Conservation (phyloP, 2,329 filamentous ascomycete species). For the Aspergillus novofumigatus region DNA sequence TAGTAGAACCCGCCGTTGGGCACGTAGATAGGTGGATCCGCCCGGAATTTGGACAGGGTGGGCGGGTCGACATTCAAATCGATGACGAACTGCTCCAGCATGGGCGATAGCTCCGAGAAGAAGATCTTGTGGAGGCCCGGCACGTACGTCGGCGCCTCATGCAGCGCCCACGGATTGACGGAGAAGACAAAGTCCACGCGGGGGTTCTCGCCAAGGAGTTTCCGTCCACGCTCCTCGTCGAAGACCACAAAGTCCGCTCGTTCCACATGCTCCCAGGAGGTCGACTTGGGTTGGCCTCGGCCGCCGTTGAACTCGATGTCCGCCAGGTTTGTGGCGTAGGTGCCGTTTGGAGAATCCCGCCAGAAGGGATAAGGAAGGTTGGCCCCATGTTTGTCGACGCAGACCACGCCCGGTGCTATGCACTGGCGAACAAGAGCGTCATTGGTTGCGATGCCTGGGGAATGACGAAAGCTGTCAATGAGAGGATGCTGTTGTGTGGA, state of each 20-base stretch:
- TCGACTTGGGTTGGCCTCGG: background rate
- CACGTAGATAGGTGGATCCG: constrained; percentile 2
- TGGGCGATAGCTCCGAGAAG: constrained; percentile 1
- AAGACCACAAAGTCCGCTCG: constrained; percentile 15
- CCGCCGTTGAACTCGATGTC: background rate
- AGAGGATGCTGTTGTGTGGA: background rate
- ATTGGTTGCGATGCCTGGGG: background rate
- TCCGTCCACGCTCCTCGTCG: background rate
- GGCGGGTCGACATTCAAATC: constrained; percentile 2
- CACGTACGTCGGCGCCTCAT: constrained; percentile 1
- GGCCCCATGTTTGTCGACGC: background rate
- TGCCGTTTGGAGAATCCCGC: background rate
- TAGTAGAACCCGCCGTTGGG: constrained; percentile 3
- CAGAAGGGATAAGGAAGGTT: background rate
- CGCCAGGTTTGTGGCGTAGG: background rate
- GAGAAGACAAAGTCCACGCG: constrained; percentile 2
- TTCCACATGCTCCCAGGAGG: constrained; percentile 1
- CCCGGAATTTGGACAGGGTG: background rate
- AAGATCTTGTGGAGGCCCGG: constrained; percentile 1
- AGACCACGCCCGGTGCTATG: background rate
- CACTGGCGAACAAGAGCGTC: background rate
- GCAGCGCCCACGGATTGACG: background rate
- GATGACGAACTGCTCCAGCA: constrained; percentile 1
- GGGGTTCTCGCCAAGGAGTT: background rate
- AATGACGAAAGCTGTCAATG: background rate